A percentile compares a stretch with the other conserved stretches of the same genome.
Evolutionary conservation across 2,329 filamentous ascomycete species (phyloP).

Genomic region (Beauveria medogensis): DNA sequence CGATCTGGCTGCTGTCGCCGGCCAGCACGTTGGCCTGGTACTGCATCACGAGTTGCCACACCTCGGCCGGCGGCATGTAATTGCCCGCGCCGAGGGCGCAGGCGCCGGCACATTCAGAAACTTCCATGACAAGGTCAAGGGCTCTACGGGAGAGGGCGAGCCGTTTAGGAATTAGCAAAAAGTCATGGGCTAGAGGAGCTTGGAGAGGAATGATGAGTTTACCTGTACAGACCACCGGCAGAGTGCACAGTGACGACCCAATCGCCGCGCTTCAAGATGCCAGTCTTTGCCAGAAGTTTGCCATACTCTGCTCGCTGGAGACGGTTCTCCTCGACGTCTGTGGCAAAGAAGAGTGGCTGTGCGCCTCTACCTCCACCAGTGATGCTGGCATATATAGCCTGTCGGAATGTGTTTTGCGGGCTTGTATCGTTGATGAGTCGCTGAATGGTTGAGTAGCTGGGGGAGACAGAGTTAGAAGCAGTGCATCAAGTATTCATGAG

Average conservation of each 20-base stretch:
- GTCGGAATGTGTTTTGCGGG: conserved; percentile 28
- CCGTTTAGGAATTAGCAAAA: no score
- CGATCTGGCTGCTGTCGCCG: conserved; percentile 30
- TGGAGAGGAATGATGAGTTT: no score
- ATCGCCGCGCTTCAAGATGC: conserved; percentile 27
- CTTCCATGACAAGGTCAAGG: conserved; percentile 31
- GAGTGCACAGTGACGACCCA: conserved; percentile 32
- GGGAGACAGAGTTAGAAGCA: background rate
- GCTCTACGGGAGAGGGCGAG: conserved; percentile 17
- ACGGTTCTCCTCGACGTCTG: conserved; percentile 32
- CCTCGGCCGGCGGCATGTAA: conserved; percentile 17
- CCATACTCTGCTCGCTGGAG: conserved; percentile 28
- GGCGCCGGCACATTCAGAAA: conserved; percentile 33
- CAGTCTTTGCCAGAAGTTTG: conserved; percentile 20
- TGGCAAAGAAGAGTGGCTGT: conserved; percentile 30
- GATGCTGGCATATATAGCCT: conserved; percentile 28
- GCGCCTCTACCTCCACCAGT: conserved; percentile 32
- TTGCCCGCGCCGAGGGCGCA: conserved; percentile 29
- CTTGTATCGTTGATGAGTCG: conserved; percentile 27
- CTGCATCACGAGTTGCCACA: conserved; percentile 20
- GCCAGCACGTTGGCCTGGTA: conserved; percentile 30
- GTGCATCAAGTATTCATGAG: no score
- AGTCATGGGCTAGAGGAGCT: no score
- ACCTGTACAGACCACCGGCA: conserved; percentile 26
- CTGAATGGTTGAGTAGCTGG: conserved; percentile 26